Evolutionary conservation across 257 asterid species (phyloP).

Genomic region (Hygrophila difformis): DNA sequence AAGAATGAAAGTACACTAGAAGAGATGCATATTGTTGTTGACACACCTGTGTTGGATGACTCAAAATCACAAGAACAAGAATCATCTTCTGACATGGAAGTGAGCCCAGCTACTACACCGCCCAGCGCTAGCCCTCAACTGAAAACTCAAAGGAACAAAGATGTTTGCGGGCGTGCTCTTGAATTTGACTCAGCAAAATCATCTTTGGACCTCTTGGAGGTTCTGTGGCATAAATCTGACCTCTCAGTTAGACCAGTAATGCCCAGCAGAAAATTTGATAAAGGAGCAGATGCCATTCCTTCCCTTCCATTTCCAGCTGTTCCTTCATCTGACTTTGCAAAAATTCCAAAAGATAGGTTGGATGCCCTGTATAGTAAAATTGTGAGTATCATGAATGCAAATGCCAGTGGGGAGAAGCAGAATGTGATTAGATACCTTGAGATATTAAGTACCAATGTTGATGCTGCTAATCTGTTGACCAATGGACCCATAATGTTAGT

Average conservation of each 20-base stretch:
- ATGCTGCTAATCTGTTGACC: slow-evolving; percentile 91
- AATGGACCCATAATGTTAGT: slow-evolving; percentile 88
- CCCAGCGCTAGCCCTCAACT: slow-evolving; percentile 60
- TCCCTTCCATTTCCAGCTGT: slow-evolving; percentile 69
- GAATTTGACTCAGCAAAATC: slow-evolving; percentile 55
- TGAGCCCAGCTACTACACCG: slow-evolving; percentile 40
- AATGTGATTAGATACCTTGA: slow-evolving; percentile 82
- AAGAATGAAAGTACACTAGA: slow-evolving; percentile 41
- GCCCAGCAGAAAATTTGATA: slow-evolving; percentile 90
- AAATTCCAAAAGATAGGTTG: slow-evolving; percentile 69
- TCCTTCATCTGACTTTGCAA: slow-evolving; percentile 62
- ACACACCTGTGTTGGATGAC: slow-evolving; percentile 37
- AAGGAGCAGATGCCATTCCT: slow-evolving; percentile 64
- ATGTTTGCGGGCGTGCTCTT: slow-evolving; percentile 40
- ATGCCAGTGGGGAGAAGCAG: slow-evolving; percentile 74
- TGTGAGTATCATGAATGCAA: slow-evolving; percentile 53
- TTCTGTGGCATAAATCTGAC: slow-evolving; percentile 94
- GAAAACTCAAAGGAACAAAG: slow-evolving; percentile 56
- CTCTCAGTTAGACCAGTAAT: slow-evolving; percentile 98
- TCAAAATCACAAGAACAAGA: slow-evolving; percentile 43
- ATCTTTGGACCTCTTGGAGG: slow-evolving; percentile 54
- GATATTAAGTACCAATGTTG: slow-evolving; percentile 71
- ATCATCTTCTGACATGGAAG: slow-evolving; percentile 51
- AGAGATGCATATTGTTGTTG: slow-evolving; percentile 31
- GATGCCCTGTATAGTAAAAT: slow-evolving; percentile 52